A percentile compares a stretch with the other conserved stretches of the same genome.
Evolutionary conservation across 2,329 filamentous ascomycete genomes (phyloP).

Genomic region (Parascedosporium putredinis): DNA sequence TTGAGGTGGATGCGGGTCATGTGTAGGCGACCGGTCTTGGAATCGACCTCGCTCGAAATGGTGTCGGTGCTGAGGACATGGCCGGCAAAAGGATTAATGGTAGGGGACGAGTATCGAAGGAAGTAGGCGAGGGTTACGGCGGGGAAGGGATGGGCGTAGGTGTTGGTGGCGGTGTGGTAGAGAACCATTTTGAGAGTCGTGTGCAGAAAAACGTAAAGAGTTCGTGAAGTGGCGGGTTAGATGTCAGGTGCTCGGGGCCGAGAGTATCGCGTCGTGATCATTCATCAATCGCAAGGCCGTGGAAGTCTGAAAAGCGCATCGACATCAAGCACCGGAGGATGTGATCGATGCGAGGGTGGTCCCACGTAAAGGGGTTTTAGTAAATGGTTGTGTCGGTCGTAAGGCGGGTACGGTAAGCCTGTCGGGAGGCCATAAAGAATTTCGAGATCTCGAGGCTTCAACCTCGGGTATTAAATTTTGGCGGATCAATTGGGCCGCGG

Average conservation of each 20-base stretch:
- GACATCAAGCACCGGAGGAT: conserved; percentile 3
- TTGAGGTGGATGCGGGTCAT: conserved; percentile 75
- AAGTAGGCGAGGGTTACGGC: conserved; percentile 84
- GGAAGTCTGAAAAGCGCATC: background rate
- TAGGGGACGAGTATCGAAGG: conserved; percentile 65
- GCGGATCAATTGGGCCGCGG: background rate
- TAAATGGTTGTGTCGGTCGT: background rate
- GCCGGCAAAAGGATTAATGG: conserved; percentile 66
- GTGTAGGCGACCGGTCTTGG: conserved; percentile 61
- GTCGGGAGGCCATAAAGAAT: background rate
- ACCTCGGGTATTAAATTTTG: background rate
- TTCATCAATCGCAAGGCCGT: background rate
- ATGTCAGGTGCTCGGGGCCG: background rate
- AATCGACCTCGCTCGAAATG: conserved; percentile 63
- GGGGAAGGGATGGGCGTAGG: conserved; percentile 71
- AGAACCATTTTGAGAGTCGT: conserved; percentile 43
- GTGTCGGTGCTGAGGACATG: conserved; percentile 80
- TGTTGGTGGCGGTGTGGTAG: conserved; percentile 56
- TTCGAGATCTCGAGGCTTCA: background rate
- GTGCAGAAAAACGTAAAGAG: background rate
- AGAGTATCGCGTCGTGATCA: background rate
- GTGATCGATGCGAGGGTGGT: conserved; percentile 2
- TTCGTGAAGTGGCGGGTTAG: background rate
- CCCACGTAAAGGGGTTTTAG: background rate
- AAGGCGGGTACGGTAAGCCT: background rate